Percentiles rank a stretch among this genome's conserved stretches.
Conservation (phyloP, 441 rosid genomes). For the Cnidoscolus chayamansa region DNA sequence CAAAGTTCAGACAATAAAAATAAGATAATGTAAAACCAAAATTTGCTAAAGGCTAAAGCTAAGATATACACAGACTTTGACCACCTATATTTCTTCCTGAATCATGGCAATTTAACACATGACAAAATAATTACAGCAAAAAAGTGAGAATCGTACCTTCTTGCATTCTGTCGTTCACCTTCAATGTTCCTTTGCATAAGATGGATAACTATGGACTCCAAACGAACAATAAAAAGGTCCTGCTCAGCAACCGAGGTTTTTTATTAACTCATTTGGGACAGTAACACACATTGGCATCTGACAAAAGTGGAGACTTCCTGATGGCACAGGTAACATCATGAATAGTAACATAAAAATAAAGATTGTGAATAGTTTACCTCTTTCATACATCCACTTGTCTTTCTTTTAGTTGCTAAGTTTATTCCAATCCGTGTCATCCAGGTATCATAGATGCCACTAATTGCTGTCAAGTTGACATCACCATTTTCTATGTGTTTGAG, state of each 20-base stretch:
- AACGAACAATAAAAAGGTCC: slow-evolving; percentile 56
- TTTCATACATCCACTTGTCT: slow-evolving; percentile 34
- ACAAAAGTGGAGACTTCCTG: not conserved
- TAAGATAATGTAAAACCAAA: not conserved
- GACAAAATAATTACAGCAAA: not conserved
- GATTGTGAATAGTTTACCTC: slow-evolving; percentile 20
- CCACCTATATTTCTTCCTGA: not conserved
- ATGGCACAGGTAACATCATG: not conserved
- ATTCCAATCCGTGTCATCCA: slow-evolving; percentile 62
- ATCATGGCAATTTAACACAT: not conserved
- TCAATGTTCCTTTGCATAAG: slow-evolving; percentile 43
- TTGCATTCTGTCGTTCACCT: slow-evolving; percentile 51
- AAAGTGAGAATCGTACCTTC: slow-evolving; percentile 40
- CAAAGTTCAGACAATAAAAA: not conserved
- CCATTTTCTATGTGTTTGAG: slow-evolving; percentile 39
- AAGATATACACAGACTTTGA: not conserved
- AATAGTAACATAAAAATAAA: not conserved
- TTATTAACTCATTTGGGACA: slow-evolving; percentile 5
- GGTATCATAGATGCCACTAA: slow-evolving; percentile 50
- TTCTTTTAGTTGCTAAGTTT: slow-evolving; percentile 20
- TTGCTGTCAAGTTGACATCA: slow-evolving; percentile 26
- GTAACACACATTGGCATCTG: not conserved
- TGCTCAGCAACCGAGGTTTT: slow-evolving; percentile 27
- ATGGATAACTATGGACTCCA: slow-evolving; percentile 60
- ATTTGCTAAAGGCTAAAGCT: not conserved